These are phyloP conservation scores for Phyllosticta citribraziliensis DNA, from an alignment of 2,329 filamentous ascomycete species.

Conservation along the genomic window DNA sequence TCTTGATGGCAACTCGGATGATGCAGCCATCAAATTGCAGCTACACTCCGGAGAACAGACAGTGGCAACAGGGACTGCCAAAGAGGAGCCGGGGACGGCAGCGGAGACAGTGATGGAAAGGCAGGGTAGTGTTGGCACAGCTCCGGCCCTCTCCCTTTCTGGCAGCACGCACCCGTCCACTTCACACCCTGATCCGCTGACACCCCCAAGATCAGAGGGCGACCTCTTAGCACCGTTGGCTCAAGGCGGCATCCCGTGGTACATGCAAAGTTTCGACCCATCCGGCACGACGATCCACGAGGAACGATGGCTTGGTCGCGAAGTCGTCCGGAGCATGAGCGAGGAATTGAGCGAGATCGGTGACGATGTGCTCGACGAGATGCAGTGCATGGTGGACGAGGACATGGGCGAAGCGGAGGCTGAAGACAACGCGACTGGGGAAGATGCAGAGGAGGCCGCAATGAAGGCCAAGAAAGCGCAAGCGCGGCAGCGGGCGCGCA, in stretches of 20 bases:
- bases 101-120: constrained; percentile 3
- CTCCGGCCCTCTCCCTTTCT: constrained; percentile 15
- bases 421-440: constrained; percentile 17
- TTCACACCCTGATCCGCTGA: constrained; percentile 45
- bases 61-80: neutral
- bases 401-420: constrained; percentile 18
- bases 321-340: constrained; percentile 63
- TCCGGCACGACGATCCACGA: constrained; percentile 67
- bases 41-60: constrained; percentile 2
- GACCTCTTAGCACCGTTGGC: constrained; percentile 38
- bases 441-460: constrained; percentile 8
- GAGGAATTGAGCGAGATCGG: constrained; percentile 88
- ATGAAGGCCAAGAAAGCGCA: constrained; percentile 16
- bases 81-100: neutral
- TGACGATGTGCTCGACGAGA: constrained; percentile 70
- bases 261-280: constrained; percentile 71
- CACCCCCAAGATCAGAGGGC: constrained; percentile 51
- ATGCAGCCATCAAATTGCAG: constrained; percentile 2
- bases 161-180: constrained; percentile 30
- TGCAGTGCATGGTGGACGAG: constrained; percentile 18
- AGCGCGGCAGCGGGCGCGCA: constrained; percentile 19
- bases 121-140: constrained; percentile 14
- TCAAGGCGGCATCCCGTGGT: constrained; percentile 75
- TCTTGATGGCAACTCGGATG: constrained; percentile 18
- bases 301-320: constrained; percentile 63